Base-by-base conservation (phyloP, 1,284 basidiomycete species). In the Irpex rosettiformis region DNA sequence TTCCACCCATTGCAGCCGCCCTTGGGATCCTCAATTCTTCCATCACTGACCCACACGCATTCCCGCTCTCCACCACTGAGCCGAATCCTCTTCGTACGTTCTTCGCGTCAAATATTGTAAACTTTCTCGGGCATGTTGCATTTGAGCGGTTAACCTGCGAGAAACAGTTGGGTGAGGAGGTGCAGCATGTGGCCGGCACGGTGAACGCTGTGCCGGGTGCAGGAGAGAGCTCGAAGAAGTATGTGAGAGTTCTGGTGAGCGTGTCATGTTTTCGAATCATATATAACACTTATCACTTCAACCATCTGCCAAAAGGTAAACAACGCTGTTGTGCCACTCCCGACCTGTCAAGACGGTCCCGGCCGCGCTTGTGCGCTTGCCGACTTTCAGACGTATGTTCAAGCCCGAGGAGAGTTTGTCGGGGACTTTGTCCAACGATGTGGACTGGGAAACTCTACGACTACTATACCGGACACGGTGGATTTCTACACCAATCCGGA, bases 1-100 rank as follows among this genome's bases (percentile, higher is more conserved):
- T 78, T 6, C 75, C 77, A 2, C 75, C 77, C 0, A 65, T 78
- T 25, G 68, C 78, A 6, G 70, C 77, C 2, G 76, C 76, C 0
- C 72, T 79, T 4, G 77, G 76, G 1, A 61, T 79, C 3, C 77
- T 75, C 74, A 78, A 78, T 62, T 70, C 33, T n/a, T 40, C 70
- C 7, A 75, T 75, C 2, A n/a, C 25, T 16, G 13, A 42, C 13
- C 53, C 47, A 1, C 59, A 48, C 16, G 66, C 75, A n/a, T 75
- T 73, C 56, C 76, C 77, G 1, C 69, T 78, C 22, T 73, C 73
- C 2, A 62, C 60, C 2, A 73, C 54, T 4, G 27, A 64, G 4
- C 72, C 71, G 0, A 66, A 74, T 58, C 51, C 70, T 10, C 52
- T 54, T 11, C 74, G 73, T 52, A 63, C 66, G 16, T 78, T 78